Base-by-base conservation (phyloP, 1,139 yeast species). In the Arxiozyma heterogenica region DNA sequence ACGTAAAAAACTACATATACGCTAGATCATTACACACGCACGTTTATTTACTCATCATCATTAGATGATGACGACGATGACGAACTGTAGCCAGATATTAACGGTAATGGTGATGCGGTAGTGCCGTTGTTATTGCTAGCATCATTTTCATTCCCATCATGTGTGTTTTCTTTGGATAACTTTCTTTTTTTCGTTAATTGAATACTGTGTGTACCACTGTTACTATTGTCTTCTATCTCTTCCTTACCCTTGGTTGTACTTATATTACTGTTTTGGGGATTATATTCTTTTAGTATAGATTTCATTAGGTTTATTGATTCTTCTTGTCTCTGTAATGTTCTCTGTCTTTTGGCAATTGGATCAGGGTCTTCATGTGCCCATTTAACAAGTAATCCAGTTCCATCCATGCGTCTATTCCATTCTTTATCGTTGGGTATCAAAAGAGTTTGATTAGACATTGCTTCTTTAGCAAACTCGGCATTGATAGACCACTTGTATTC, bases 381-480 rank as follows among this genome's bases (percentile, higher is more conserved):
- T 58, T 90, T 77, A 1, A 91, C 80, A 52, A 91, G 66, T 0
- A 86, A 76, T 57, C 87, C 95, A 2, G 65, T 62, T 9, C 66
- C 68, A 30, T 64, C 64, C 39, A 55, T 57, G 12, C 65, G 54
- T 9, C 58, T 59, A 15, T 55, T 61, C 67, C 67, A 64, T 55
- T 77, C 79, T 49, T 67, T 64, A 42, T 66, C 71, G 51, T 80
- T 76, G 11, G 78, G 82, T 15, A 66, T 61, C 25, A 73, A 74
- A 34, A 91, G 69, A 6, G 87, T 77, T 66, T 93, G 98, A 54
- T 83, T 82, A 47, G 84, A 80, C 95, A 90, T 86, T 2, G 95
- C 95, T 66, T 90, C 98, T 64, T 88, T 87, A 0, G 96, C 96
- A 74, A 91, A 91, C 68, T 91, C 97, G 0, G 97, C 97, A 64